Evolutionary conservation across 2,329 filamentous ascomycete species (phyloP).

Genomic region (Chaetomiaceae sp.): DNA sequence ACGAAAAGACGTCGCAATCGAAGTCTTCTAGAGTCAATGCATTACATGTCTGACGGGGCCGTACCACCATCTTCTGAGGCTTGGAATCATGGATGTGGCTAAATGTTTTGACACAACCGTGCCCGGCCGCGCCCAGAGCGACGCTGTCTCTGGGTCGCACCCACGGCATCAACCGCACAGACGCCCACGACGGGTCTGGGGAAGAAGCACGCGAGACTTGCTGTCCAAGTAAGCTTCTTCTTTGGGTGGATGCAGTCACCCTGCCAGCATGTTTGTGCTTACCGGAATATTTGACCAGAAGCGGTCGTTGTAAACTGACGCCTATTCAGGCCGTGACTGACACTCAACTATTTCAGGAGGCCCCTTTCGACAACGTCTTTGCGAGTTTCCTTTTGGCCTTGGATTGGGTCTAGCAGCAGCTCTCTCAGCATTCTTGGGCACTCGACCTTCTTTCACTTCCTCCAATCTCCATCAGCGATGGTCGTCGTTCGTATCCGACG

Average conservation of each 20-base stretch:
- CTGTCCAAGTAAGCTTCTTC: conserved; percentile 3
- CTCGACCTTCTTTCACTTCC: background rate
- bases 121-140: conserved; percentile 13
- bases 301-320: too few species aligned
- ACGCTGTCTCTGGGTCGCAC: conserved; percentile 7
- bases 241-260: background rate
- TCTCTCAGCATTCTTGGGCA: too few species aligned
- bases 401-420: too few species aligned
- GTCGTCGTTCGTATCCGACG: background rate
- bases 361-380: too few species aligned
- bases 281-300: too few species aligned
- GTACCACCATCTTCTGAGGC: conserved; percentile 1
- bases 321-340: background rate
- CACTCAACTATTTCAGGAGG: background rate
- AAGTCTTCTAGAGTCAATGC: conserved; percentile 10
- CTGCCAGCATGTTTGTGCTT: background rate
- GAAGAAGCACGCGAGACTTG: conserved; percentile 3
- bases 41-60: background rate
- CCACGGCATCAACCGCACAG: conserved; percentile 22
- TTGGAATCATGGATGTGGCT: conserved; percentile 11
- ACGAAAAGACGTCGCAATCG: background rate
- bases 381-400: too few species aligned
- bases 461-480: too few species aligned
- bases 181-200: conserved; percentile 11
- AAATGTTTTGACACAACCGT: conserved; percentile 18